Conservation (phyloP, 2,329 filamentous ascomycete genomes). For the Anthostomella pinea region DNA sequence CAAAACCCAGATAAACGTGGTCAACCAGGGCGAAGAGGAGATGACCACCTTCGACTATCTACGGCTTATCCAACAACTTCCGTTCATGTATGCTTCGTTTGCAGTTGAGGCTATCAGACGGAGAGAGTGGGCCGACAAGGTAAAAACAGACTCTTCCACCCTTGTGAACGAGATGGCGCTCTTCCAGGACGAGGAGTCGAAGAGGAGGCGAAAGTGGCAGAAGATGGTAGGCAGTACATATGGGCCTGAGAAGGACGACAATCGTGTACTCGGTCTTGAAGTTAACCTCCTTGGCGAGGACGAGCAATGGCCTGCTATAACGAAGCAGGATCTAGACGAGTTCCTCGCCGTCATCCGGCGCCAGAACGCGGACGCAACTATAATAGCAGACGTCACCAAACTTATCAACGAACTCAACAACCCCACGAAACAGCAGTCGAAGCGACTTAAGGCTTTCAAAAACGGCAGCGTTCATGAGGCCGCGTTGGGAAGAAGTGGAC, state of each 20-base stretch:
- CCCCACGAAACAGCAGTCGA: conserved; percentile 82
- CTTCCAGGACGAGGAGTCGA: conserved; percentile 89
- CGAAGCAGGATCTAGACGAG: conserved; percentile 71
- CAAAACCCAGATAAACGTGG: conserved; percentile 66
- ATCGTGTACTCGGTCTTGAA: conserved; percentile 72
- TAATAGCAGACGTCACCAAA: conserved; percentile 71
- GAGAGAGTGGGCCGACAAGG: conserved; percentile 87
- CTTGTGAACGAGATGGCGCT: conserved; percentile 90
- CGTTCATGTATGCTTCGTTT: conserved; percentile 86
- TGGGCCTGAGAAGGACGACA: conserved; percentile 63
- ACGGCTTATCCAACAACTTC: conserved; percentile 75
- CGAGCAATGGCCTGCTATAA: conserved; percentile 74
- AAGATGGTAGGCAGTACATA: conserved; percentile 78
- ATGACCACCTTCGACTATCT: conserved; percentile 79
- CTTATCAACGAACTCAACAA: conserved; percentile 75
- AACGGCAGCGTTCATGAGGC: conserved; percentile 93
- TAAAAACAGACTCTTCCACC: conserved; percentile 80
- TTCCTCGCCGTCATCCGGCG: conserved; percentile 66
- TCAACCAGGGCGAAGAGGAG: conserved; percentile 73
- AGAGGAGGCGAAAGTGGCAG: conserved; percentile 85
- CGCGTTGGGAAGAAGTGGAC: conserved; percentile 79
- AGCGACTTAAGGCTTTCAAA: conserved; percentile 89
- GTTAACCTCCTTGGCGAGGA: conserved; percentile 81
- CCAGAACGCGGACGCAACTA: conserved; percentile 61
- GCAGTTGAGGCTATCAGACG: conserved; percentile 81